These are phyloP conservation scores for Psilocybe cubensis DNA, from an alignment of 768 basidiomycete species.

Conservation along the genomic window DNA sequence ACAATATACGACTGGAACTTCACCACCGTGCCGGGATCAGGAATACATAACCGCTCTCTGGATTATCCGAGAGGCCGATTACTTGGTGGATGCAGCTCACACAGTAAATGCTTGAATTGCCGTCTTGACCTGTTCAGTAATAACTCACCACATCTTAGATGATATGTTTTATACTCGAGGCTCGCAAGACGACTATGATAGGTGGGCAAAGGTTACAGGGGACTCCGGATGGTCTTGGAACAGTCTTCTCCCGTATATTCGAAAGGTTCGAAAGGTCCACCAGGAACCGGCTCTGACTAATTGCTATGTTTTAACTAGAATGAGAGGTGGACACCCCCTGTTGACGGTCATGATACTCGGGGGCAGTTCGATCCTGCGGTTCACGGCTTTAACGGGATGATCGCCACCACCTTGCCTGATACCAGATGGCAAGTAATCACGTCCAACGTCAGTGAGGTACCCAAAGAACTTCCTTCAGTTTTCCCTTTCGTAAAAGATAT, in stretches of 20 bases:
- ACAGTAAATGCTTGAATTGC: constrained; percentile 1
- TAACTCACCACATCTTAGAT: constrained; percentile 1
- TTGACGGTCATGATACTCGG: constrained; percentile 29
- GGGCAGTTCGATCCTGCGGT: constrained; percentile 32
- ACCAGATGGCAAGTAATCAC: constrained; percentile 19
- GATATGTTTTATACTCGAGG: constrained; percentile 7
- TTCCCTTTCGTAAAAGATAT: constrained; percentile 36
- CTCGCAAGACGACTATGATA: constrained; percentile 9
- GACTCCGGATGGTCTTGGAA: constrained; percentile 13
- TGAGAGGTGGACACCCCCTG: constrained; percentile 30
- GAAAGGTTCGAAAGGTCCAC: neutral
- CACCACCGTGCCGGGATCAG: constrained; percentile 1
- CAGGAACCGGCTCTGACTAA: too few species aligned
- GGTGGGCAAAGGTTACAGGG: constrained; percentile 7
- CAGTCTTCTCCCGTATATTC: constrained; percentile 3
- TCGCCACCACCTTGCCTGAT: constrained; percentile 2
- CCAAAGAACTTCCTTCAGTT: constrained; percentile 10
- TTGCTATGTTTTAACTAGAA: constrained; percentile 21
- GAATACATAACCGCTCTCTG: neutral
- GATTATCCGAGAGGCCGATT: constrained; percentile 5
- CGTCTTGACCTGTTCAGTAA: neutral
- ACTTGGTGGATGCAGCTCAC: constrained; percentile 12
- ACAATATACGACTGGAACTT: constrained; percentile 10
- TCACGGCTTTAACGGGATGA: constrained; percentile 21
- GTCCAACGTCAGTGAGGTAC: constrained; percentile 20